phyloP scores from a whole-genome alignment of 805 yeast species.

The Diddensiella santjacobensis region DNA sequence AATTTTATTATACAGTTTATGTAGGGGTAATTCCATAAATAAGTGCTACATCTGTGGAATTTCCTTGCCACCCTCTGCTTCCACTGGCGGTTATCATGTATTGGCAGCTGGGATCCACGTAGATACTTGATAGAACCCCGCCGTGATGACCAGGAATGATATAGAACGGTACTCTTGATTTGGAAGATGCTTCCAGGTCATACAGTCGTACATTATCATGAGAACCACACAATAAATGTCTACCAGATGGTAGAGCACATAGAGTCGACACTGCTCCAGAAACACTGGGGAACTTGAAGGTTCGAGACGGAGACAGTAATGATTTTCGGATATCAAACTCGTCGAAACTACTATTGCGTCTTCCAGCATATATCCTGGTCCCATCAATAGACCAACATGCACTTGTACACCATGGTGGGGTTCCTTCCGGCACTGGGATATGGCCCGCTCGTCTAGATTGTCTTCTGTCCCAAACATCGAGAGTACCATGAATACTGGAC shows the following conservation, averaged over 20 bases:
- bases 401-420: slow-evolving; percentile 91
- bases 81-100: slow-evolving; percentile 92
- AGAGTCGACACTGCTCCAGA: slow-evolving; percentile 89
- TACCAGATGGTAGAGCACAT: slow-evolving; percentile 71
- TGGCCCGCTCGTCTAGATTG: slow-evolving; percentile 40
- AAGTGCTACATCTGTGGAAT: slow-evolving; percentile 72
- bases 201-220: slow-evolving; percentile 85
- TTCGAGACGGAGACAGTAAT: slow-evolving; percentile 47
- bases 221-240: slow-evolving; percentile 82
- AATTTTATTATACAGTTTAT: no score
- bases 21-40: slow-evolving; percentile 59
- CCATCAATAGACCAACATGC: slow-evolving; percentile 88
- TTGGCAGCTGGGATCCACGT: slow-evolving; percentile 81
- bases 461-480: slow-evolving; percentile 81
- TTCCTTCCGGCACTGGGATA: slow-evolving; percentile 52
- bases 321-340: slow-evolving; percentile 36
- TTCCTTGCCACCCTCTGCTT: slow-evolving; percentile 91
- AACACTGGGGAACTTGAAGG: slow-evolving; percentile 72
- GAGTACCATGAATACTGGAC: slow-evolving; percentile 77
- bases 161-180: slow-evolving; percentile 59
- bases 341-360: slow-evolving; percentile 86
- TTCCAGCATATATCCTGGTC: slow-evolving; percentile 71
- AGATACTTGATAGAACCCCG: slow-evolving; percentile 71
- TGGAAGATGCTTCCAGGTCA: slow-evolving; percentile 51
- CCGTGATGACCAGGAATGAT: slow-evolving; percentile 98